Evolutionary conservation across 2,329 filamentous ascomycete genomes (phyloP).

Genomic region (Sordariomycetes sp.): DNA sequence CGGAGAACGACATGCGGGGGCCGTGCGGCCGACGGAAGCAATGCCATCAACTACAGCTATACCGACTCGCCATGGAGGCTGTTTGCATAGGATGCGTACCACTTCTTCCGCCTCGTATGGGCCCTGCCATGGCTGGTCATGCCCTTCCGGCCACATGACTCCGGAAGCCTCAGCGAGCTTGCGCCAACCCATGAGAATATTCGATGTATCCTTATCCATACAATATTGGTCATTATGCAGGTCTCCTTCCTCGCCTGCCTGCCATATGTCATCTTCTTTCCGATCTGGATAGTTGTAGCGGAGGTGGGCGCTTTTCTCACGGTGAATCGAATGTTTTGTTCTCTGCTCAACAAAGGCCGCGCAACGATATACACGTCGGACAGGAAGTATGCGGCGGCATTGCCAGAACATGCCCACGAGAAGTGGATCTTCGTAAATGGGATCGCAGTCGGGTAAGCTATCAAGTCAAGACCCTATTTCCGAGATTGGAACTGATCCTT

Average conservation of each 20-base stretch:
- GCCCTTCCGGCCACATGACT: slow-evolving; percentile 38
- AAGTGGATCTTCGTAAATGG: slow-evolving; percentile 76
- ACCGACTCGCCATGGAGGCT: slow-evolving; percentile 40
- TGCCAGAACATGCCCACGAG: slow-evolving; percentile 43
- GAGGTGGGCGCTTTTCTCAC: slow-evolving; percentile 28
- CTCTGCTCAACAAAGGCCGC: slow-evolving; percentile 35
- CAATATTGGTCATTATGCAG: slow-evolving; percentile 45
- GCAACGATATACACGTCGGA: slow-evolving; percentile 35
- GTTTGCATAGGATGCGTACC: slow-evolving; percentile 37
- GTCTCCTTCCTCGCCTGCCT: slow-evolving; percentile 44
- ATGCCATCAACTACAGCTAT: slow-evolving; percentile 48
- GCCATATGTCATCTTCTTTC: slow-evolving; percentile 32
- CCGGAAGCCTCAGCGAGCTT: slow-evolving; percentile 49
- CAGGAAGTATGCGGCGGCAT: slow-evolving; percentile 32
- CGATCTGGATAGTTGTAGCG: slow-evolving; percentile 30
- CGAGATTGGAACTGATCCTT: background rate
- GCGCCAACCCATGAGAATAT: slow-evolving; percentile 43
- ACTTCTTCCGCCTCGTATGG: slow-evolving; percentile 40
- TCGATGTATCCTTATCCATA: slow-evolving; percentile 42
- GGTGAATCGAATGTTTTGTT: slow-evolving; percentile 37
- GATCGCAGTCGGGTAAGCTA: slow-evolving; percentile 44
- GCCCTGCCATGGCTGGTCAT: slow-evolving; percentile 47
- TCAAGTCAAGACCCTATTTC: background rate
- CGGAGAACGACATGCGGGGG: slow-evolving; percentile 36
- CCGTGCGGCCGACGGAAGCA: slow-evolving; percentile 42